Conservation (phyloP, 805 yeast genomes). For the Ogataea ganodermae region DNA sequence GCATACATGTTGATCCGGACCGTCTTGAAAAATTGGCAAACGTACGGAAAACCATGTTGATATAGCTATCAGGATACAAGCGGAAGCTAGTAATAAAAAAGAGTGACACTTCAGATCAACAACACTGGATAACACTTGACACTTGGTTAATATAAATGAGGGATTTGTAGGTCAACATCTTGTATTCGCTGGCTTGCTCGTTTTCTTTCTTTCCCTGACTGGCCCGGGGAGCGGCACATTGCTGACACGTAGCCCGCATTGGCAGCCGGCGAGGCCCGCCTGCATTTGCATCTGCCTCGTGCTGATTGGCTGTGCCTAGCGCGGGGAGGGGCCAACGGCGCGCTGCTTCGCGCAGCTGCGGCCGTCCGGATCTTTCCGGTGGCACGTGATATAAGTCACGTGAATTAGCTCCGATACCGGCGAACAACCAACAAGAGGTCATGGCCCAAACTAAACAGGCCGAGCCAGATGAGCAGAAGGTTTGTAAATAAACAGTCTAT, state of each 20-base stretch:
- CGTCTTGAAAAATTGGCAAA: conserved; percentile 30
- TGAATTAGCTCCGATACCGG: not conserved
- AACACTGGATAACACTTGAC: too few relatives aligned
- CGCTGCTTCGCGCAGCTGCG: too few relatives aligned
- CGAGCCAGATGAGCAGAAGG: too few relatives aligned
- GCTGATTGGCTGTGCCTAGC: not conserved
- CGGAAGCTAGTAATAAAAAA: not conserved
- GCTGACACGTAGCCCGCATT: not conserved
- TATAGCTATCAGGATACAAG: not conserved
- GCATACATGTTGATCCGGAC: conserved; percentile 19
- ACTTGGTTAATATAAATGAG: not conserved
- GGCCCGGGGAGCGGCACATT: not conserved
- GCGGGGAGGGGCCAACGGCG: conserved; percentile 4
- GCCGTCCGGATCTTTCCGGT: not conserved
- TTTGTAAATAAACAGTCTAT: too few relatives aligned
- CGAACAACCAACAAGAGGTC: not conserved
- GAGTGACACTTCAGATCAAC: too few relatives aligned
- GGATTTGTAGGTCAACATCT: too few relatives aligned
- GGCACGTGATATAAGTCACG: not conserved
- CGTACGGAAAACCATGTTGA: conserved; percentile 33
- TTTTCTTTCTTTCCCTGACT: not conserved
- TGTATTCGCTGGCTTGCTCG: not conserved
- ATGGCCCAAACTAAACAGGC: too few relatives aligned
- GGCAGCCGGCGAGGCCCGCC: conserved; percentile 5
- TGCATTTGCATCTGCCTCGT: not conserved